phyloP scores from a whole-genome alignment of 176 grass and related monocot species.

The Eragrostis curvula region DNA sequence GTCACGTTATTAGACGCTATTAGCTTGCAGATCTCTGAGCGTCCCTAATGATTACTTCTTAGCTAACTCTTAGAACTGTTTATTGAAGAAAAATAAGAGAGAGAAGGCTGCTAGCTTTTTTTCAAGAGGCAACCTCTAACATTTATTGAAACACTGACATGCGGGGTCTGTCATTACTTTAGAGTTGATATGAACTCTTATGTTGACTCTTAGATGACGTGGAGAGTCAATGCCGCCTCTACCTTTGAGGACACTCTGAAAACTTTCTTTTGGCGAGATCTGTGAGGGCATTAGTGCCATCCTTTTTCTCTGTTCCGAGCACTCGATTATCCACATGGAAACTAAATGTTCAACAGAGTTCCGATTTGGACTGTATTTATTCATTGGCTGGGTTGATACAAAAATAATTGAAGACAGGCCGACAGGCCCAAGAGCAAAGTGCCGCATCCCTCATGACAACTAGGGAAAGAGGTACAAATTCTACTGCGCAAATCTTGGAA shows the following conservation, averaged over 20 bases:
- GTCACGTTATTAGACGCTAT: background rate
- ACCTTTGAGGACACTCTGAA: too few species aligned
- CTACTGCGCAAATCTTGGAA: slow-evolving; percentile 24
- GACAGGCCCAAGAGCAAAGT: slow-evolving; percentile 30
- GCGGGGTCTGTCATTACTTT: too few species aligned
- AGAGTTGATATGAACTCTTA: too few species aligned
- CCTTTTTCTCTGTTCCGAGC: slow-evolving; percentile 19
- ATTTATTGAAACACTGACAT: too few species aligned
- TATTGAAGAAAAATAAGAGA: too few species aligned
- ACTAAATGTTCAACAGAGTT: slow-evolving; percentile 19
- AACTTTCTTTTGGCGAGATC: slow-evolving; percentile 18
- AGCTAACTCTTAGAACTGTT: too few species aligned
- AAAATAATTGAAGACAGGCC: background rate
- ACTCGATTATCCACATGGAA: slow-evolving; percentile 29
- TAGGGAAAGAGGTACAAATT: background rate
- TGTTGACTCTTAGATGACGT: too few species aligned
- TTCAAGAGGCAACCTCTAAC: too few species aligned
- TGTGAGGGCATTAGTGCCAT: slow-evolving; percentile 10
- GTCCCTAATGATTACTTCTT: too few species aligned
- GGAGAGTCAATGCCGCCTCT: too few species aligned
- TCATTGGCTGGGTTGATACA: background rate
- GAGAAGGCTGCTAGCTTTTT: too few species aligned
- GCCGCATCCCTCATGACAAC: slow-evolving; percentile 9
- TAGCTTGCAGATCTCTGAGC: slow-evolving; percentile 1
- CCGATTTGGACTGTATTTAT: slow-evolving; percentile 19